phyloP scores from a whole-genome alignment of 192 early-diverging fungal species.

The Coemansia sp. region DNA sequence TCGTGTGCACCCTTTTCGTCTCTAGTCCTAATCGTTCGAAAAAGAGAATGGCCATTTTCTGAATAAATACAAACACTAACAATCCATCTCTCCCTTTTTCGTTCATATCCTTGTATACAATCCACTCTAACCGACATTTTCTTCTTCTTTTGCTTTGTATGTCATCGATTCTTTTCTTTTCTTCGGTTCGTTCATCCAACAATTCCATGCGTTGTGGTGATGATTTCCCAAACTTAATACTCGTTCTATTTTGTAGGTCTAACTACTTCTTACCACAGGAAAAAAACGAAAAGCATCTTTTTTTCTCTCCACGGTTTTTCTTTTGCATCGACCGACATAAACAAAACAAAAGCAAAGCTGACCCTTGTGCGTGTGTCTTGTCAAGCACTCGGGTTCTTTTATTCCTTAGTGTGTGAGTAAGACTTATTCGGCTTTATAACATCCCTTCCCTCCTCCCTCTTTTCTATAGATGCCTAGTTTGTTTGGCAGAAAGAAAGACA shows the following conservation, averaged over 20 bases:
- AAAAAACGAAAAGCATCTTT: background rate
- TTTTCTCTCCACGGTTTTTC: too few relatives aligned
- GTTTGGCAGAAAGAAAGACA: constrained; percentile 49
- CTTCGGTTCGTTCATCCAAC: background rate
- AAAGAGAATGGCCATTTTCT: background rate
- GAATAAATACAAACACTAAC: constrained; percentile 8
- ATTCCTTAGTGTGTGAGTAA: background rate
- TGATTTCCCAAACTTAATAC: background rate
- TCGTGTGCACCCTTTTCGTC: background rate
- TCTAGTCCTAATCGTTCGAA: background rate
- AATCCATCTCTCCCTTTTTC: constrained; percentile 7
- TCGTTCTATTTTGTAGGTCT: constrained; percentile 8
- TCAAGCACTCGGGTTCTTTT: background rate
- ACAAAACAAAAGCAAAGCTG: background rate
- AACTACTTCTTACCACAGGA: background rate
- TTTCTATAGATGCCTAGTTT: constrained; percentile 43
- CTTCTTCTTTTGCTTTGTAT: background rate
- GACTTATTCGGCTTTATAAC: background rate
- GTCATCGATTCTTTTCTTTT: background rate
- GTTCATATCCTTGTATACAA: background rate
- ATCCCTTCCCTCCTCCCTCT: too few relatives aligned
- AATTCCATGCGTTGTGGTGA: constrained; percentile 1
- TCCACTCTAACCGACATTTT: background rate
- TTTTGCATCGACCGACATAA: too few relatives aligned
- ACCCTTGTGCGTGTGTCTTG: background rate